Percentiles rank a stretch among this genome's conserved stretches.
These are phyloP conservation scores for Tolypocladium inflatum DNA, from an alignment of 2,329 filamentous ascomycete species.

Conservation along the genomic window DNA sequence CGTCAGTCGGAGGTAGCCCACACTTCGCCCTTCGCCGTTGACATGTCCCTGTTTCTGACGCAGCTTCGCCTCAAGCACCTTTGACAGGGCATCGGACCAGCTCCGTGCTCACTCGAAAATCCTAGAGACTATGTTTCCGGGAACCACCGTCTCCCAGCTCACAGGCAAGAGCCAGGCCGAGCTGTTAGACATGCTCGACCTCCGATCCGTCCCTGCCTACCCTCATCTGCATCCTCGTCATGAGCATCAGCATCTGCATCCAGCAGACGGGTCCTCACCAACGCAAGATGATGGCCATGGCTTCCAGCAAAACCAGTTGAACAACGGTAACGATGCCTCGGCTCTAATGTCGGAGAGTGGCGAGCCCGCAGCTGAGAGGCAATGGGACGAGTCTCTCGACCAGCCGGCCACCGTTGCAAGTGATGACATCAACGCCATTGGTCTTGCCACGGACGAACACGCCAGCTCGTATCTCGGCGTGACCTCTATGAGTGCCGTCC, in stretches of 20 bases:
- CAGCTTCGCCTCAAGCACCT: constrained; percentile 9
- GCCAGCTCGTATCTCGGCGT: constrained; percentile 53
- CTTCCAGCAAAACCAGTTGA: neutral
- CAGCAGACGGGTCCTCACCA: neutral
- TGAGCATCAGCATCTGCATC: neutral
- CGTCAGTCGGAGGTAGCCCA: constrained; percentile 16
- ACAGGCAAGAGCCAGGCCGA: constrained; percentile 11
- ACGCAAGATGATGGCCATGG: neutral
- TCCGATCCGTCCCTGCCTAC: neutral
- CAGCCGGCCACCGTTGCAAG: constrained; percentile 13
- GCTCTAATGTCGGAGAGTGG: constrained; percentile 16
- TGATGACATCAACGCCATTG: constrained; percentile 22
- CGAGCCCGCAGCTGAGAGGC: constrained; percentile 15
- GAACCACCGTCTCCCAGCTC: constrained; percentile 7
- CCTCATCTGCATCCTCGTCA: neutral
- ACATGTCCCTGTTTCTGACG: constrained; percentile 1
- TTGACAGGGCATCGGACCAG: constrained; percentile 14
- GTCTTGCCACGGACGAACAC: constrained; percentile 40
- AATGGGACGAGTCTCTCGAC: constrained; percentile 18
- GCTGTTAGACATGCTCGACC: constrained; percentile 8
- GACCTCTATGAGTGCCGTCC: constrained; percentile 53
- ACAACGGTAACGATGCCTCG: constrained; percentile 7
- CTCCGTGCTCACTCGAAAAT: constrained; percentile 12
- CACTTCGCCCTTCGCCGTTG: constrained; percentile 2
- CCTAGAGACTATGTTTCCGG: constrained; percentile 13